Evolutionary conservation across 306 rosid genomes (phyloP).

Genomic region (Nissolia schottii): DNA sequence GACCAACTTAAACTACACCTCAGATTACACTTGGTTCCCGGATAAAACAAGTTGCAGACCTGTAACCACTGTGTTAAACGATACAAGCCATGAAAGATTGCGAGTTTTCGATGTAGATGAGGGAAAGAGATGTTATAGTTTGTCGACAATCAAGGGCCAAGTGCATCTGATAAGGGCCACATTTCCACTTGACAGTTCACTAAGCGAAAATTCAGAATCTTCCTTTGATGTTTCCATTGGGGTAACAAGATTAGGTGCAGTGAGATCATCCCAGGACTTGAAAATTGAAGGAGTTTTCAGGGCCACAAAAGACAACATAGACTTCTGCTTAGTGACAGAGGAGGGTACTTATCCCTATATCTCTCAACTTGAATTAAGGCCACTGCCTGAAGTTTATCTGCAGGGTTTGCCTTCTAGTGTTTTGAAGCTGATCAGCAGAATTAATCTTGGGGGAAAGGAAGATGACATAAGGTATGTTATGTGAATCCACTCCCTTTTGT

Average conservation of each 20-base stretch:
- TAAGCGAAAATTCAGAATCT: neutral
- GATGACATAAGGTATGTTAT: conserved; percentile 60
- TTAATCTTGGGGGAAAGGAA: conserved; percentile 26
- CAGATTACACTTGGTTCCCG: conserved; percentile 56
- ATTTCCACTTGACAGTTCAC: conserved; percentile 34
- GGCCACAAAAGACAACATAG: conserved; percentile 44
- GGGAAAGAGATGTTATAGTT: conserved; percentile 67
- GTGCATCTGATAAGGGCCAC: conserved; percentile 70
- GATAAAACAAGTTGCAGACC: conserved; percentile 45
- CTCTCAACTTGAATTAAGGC: conserved; percentile 64
- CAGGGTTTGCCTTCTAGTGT: conserved; percentile 28
- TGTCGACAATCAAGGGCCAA: conserved; percentile 40
- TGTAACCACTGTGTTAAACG: conserved; percentile 11
- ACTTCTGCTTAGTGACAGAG: conserved; percentile 61
- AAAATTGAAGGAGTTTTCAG: conserved; percentile 62
- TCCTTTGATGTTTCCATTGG: conserved; percentile 57
- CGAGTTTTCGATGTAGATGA: conserved; percentile 41
- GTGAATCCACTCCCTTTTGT: conserved; percentile 7
- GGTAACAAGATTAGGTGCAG: conserved; percentile 41
- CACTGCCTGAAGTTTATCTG: conserved; percentile 47
- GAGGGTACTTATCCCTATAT: conserved; percentile 51
- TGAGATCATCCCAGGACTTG: conserved; percentile 36
- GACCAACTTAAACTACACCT: conserved; percentile 46
- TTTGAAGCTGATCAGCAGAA: conserved; percentile 54
- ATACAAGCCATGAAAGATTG: conserved; percentile 23